These are phyloP conservation scores for Rhizophora mangle DNA, from an alignment of 345 rosid species.

Conservation along the genomic window DNA sequence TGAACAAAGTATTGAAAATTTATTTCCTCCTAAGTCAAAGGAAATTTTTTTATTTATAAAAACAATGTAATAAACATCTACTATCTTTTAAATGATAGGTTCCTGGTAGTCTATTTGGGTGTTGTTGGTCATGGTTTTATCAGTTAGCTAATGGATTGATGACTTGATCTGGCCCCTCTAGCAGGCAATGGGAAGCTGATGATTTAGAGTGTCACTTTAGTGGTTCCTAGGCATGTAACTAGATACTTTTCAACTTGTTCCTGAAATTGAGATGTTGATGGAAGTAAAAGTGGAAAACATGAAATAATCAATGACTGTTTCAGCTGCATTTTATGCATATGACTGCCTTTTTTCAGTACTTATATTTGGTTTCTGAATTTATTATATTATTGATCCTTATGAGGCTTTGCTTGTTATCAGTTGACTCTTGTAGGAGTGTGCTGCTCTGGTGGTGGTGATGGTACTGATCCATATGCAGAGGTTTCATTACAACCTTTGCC, in stretches of 20 bases:
- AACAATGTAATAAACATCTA: too few relatives aligned
- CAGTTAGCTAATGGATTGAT: not conserved
- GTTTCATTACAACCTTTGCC: conserved; percentile 85
- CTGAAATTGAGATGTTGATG: not conserved
- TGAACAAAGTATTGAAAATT: too few relatives aligned
- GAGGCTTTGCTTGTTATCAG: conserved; percentile 40
- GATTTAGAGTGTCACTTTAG: conserved; percentile 5
- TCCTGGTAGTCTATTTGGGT: too few relatives aligned
- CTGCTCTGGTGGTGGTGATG: conserved; percentile 79
- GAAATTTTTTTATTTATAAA: too few relatives aligned
- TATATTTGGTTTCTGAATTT: not conserved
- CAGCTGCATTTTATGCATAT: not conserved
- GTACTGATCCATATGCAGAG: conserved; percentile 88
- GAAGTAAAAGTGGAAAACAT: not conserved
- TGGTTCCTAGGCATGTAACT: conserved; percentile 2
- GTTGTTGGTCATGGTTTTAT: too few relatives aligned
- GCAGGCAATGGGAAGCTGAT: conserved; percentile 3
- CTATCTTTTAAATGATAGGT: too few relatives aligned
- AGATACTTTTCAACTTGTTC: conserved; percentile 7
- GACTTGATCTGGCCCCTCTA: not conserved
- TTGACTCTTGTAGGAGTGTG: conserved; percentile 94
- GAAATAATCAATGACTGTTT: not conserved
- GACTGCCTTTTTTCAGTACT: not conserved
- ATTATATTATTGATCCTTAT: conserved; percentile 5
- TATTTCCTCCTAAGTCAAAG: too few relatives aligned